A percentile compares a stretch with the other conserved stretches of the same genome.
Evolutionary conservation across 495 filamentous ascomycete genomes (phyloP).

Genomic region (Cercophora scortea): DNA sequence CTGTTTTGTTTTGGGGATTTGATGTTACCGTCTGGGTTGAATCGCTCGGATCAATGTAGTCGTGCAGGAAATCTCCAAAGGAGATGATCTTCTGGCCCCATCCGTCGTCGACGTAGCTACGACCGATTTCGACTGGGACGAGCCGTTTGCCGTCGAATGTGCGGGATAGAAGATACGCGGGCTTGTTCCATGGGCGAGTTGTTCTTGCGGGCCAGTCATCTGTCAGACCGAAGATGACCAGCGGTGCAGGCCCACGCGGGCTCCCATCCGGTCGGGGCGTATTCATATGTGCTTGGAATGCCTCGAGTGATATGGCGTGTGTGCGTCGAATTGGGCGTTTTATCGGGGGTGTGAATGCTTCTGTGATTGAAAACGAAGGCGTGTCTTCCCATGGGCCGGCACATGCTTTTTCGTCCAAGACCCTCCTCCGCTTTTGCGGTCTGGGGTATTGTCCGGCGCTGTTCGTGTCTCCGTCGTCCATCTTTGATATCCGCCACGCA

Average conservation of each 20-base stretch:
- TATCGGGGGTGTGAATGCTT: slow-evolving; percentile 36
- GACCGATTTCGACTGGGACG: slow-evolving; percentile 83
- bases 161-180: slow-evolving; percentile 63
- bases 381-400: slow-evolving; percentile 1
- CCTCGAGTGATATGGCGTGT: slow-evolving; percentile 43
- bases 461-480: not conserved
- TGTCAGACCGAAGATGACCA: slow-evolving; percentile 60
- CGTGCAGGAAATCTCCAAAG: slow-evolving; percentile 62
- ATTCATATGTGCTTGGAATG: slow-evolving; percentile 58
- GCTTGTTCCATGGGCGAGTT: slow-evolving; percentile 59
- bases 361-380: slow-evolving; percentile 32
- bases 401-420: slow-evolving; percentile 1
- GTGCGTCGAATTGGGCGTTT: slow-evolving; percentile 25
- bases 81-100: slow-evolving; percentile 82
- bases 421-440: slow-evolving; percentile 18
- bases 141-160: slow-evolving; percentile 73
- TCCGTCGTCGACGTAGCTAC: slow-evolving; percentile 75
- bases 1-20: slow-evolving; percentile 23
- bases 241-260: slow-evolving; percentile 46
- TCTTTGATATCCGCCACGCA: slow-evolving; percentile 8
- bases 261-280: slow-evolving; percentile 19
- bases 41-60: slow-evolving; percentile 37
- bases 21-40: not conserved
- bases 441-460: not conserved
- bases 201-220: slow-evolving; percentile 74